phyloP scores from a whole-genome alignment of 495 filamentous ascomycete species.

The Choiromyces venosus region DNA sequence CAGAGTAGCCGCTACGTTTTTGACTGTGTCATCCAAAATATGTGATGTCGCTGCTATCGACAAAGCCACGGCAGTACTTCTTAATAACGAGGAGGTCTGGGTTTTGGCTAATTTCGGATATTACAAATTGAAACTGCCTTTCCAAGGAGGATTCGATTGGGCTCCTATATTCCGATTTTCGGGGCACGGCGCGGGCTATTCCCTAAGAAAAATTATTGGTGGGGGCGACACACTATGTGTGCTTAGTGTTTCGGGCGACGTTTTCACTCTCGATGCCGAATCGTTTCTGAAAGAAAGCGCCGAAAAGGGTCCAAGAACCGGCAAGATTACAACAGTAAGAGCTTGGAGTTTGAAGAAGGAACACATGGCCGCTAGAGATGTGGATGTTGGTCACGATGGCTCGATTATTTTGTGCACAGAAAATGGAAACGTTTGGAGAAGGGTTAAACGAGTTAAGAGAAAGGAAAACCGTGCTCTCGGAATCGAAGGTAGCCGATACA shows the following conservation, averaged over 20 bases:
- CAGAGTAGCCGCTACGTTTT: conserved; percentile 79
- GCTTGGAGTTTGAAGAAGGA: conserved; percentile 77
- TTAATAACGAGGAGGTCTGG: conserved; percentile 82
- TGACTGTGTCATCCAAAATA: conserved; percentile 60
- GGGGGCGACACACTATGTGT: conserved; percentile 89
- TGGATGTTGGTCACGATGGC: conserved; percentile 84
- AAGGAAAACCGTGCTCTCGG: conserved; percentile 51
- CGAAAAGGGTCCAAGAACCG: conserved; percentile 66
- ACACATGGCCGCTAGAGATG: conserved; percentile 78
- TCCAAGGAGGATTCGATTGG: conserved; percentile 55
- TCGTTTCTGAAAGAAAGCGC: conserved; percentile 28
- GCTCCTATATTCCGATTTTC: conserved; percentile 36
- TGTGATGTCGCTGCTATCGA: conserved; percentile 81
- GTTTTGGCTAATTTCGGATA: conserved; percentile 93
- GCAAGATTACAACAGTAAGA: conserved; percentile 61
- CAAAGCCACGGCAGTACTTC: conserved; percentile 75
- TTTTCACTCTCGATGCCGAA: conserved; percentile 72
- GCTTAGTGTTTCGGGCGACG: conserved; percentile 71
- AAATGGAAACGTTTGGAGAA: conserved; percentile 85
- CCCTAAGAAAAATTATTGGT: conserved; percentile 58
- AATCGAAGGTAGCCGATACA: conserved; percentile 65
- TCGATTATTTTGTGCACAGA: conserved; percentile 91
- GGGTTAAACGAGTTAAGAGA: conserved; percentile 70
- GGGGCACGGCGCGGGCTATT: neutral
- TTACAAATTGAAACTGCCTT: conserved; percentile 72